Evolutionary conservation across 495 filamentous ascomycete species (phyloP).

Genomic region (Penicillium robsamsonii): DNA sequence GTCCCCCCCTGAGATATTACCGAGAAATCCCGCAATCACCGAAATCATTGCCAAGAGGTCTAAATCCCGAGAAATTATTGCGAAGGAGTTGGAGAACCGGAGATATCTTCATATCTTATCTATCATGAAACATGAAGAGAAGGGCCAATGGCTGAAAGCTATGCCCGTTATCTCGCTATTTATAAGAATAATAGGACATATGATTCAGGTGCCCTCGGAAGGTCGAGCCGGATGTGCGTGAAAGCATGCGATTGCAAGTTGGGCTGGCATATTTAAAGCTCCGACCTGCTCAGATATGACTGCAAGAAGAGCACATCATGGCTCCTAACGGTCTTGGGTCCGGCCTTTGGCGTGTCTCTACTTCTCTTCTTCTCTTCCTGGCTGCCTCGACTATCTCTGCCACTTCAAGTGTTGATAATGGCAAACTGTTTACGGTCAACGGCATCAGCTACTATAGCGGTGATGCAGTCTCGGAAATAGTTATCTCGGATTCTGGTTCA

Average conservation of each 20-base stretch:
- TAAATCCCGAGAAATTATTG: neutral
- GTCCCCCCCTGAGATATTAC: too few relatives aligned
- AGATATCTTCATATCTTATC: neutral
- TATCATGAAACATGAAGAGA: neutral
- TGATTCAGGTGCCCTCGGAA: neutral
- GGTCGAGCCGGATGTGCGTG: neutral
- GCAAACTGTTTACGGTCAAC: constrained; percentile 40
- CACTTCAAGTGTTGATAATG: constrained; percentile 32
- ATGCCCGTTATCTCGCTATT: neutral
- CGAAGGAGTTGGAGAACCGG: neutral
- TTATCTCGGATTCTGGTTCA: constrained; percentile 21
- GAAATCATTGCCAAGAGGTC: neutral
- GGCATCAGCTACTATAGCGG: constrained; percentile 43
- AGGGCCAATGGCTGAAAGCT: neutral
- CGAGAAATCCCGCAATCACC: neutral
- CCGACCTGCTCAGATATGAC: neutral
- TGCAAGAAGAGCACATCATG: neutral
- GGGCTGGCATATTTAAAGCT: neutral
- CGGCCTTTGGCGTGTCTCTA: neutral
- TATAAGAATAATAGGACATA: neutral
- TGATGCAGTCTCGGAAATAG: constrained; percentile 16
- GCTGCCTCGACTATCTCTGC: constrained; percentile 6
- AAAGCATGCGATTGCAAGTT: neutral
- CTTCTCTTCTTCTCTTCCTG: neutral
- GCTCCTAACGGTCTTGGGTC: neutral